A percentile compares a stretch with the other conserved stretches of the same genome.
These are phyloP conservation scores for Yamadazyma oceani DNA, from an alignment of 1,139 yeast genomes.

Conservation along the genomic window DNA sequence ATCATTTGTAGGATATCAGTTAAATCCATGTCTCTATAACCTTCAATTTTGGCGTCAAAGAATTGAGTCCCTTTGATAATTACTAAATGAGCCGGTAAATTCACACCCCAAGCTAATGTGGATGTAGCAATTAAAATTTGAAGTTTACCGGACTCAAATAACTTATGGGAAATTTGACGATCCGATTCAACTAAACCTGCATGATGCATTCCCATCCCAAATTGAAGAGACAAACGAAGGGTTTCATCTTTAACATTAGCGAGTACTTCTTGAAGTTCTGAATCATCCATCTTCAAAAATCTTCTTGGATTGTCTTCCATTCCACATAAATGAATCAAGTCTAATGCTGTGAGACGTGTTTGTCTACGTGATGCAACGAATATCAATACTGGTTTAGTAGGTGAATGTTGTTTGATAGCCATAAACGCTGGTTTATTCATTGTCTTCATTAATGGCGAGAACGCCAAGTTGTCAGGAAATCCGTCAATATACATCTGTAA, in stretches of 20 bases:
- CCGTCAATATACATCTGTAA: constrained; percentile 98
- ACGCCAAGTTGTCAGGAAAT: constrained; percentile 90
- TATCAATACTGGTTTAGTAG: constrained; percentile 85
- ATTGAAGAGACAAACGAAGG: constrained; percentile 76
- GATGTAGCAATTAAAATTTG: constrained; percentile 93
- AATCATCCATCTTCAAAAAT: constrained; percentile 75
- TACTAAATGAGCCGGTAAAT: constrained; percentile 91
- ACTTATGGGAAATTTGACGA: constrained; percentile 79
- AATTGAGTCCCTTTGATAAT: constrained; percentile 92
- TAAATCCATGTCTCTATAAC: constrained; percentile 82
- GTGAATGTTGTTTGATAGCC: constrained; percentile 96
- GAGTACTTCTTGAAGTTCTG: constrained; percentile 65
- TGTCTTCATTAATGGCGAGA: constrained; percentile 93
- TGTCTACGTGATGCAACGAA: constrained; percentile 98
- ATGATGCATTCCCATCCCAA: constrained; percentile 96
- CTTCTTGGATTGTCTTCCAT: constrained; percentile 91
- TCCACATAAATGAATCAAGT: constrained; percentile 90
- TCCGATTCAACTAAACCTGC: constrained; percentile 95
- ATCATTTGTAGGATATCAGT: constrained; percentile 90
- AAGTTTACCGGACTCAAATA: constrained; percentile 81
- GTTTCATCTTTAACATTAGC: constrained; percentile 85
- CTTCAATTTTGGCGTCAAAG: constrained; percentile 79
- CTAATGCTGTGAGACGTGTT: constrained; percentile 91
- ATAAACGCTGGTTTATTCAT: constrained; percentile 98
- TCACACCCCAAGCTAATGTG: constrained; percentile 97